phyloP scores from a whole-genome alignment of 495 filamentous ascomycete species.

The Penicillium tannophilum region DNA sequence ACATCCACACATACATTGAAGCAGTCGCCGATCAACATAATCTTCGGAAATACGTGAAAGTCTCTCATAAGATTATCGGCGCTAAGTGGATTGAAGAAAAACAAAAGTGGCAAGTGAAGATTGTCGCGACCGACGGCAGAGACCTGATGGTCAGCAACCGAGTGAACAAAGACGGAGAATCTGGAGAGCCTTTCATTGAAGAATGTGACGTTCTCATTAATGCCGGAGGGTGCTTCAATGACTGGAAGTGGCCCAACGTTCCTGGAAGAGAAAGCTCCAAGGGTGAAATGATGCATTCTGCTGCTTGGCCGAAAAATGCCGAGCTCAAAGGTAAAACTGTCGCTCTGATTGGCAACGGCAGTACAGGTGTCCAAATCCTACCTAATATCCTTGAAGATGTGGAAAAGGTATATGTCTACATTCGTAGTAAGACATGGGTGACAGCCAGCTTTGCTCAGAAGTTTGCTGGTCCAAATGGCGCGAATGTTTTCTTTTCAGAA shows the following conservation, averaged over 20 bases:
- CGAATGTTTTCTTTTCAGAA: background rate
- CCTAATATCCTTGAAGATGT: conserved; percentile 39
- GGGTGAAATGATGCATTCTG: conserved; percentile 29
- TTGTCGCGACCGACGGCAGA: background rate
- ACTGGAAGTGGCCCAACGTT: conserved; percentile 42
- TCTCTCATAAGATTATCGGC: background rate
- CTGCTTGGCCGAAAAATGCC: conserved; percentile 22
- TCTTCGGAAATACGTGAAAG: background rate
- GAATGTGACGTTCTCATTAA: background rate
- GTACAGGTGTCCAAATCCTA: conserved; percentile 57
- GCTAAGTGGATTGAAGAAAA: background rate
- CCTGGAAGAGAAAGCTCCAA: conserved; percentile 18
- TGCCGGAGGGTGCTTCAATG: conserved; percentile 15
- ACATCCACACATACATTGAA: background rate
- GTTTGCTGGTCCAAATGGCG: background rate
- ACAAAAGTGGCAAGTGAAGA: background rate
- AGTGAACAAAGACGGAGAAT: background rate
- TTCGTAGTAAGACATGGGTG: background rate
- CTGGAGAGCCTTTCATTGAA: background rate
- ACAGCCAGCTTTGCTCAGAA: background rate
- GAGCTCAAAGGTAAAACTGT: conserved; percentile 55
- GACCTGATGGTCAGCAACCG: too few relatives aligned
- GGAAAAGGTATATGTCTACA: background rate
- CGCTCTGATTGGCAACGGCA: conserved; percentile 64
- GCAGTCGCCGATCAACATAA: background rate